Evolutionary conservation across 352 stramenopile genomes (phyloP).

Genomic region (Plasmopara viticola): DNA sequence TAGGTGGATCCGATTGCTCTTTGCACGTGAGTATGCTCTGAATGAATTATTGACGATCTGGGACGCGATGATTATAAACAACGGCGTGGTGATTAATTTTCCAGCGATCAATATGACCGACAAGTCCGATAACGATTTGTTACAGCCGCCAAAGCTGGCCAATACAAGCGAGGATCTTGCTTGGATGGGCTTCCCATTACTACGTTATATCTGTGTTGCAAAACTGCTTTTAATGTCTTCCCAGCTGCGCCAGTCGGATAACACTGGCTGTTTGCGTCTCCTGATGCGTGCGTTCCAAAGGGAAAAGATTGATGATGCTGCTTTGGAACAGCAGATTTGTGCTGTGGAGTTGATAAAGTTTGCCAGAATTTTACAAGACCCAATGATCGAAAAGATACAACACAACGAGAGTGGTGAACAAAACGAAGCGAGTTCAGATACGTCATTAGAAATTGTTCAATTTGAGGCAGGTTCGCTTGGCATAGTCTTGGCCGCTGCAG

Average conservation of each 20-base stretch:
- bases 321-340: conserved; percentile 9
- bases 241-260: conserved; percentile 48
- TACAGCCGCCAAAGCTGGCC: conserved; percentile 30
- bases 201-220: conserved; percentile 66
- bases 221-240: conserved; percentile 52
- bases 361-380: conserved; percentile 53
- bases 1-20: conserved; percentile 70
- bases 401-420: conserved; percentile 1
- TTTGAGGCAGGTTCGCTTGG: conserved; percentile 62
- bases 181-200: conserved; percentile 60
- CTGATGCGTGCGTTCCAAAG: conserved; percentile 60
- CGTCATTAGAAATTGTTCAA: conserved; percentile 47
- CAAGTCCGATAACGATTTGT: conserved; percentile 29
- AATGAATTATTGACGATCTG: conserved; percentile 56
- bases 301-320: conserved; percentile 6
- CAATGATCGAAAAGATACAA: conserved; percentile 33
- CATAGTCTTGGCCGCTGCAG: conserved; percentile 57
- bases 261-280: conserved; percentile 61
- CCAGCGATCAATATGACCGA: conserved; percentile 27
- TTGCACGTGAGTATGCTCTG: conserved; percentile 70
- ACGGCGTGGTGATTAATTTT: conserved; percentile 29
- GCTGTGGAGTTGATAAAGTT: conserved; percentile 35
- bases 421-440: not conserved
- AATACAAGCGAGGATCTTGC: conserved; percentile 10
- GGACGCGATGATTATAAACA: conserved; percentile 62